These are phyloP conservation scores for Calamus simplicifolius DNA, from an alignment of 176 grass and related monocot species.

Conservation along the genomic window DNA sequence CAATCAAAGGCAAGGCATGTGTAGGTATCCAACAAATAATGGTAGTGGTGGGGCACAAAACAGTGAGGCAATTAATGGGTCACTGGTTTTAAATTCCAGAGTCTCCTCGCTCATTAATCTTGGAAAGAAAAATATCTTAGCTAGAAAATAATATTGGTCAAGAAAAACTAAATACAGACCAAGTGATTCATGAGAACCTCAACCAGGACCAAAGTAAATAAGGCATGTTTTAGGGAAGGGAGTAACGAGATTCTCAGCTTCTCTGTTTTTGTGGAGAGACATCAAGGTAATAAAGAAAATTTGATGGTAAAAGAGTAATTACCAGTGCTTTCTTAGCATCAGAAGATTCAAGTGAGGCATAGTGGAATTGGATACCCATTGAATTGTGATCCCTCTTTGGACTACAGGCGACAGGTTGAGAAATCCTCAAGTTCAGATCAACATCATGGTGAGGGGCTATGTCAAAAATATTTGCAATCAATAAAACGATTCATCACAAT, in stretches of 20 bases:
- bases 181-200: too few relatives aligned
- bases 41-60: background rate
- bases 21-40: constrained; percentile 5
- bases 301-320: constrained; percentile 1
- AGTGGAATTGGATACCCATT: constrained; percentile 40
- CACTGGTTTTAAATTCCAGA: background rate
- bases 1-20: background rate
- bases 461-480: constrained; percentile 6
- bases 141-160: too few relatives aligned
- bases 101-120: too few relatives aligned
- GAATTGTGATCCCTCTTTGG: constrained; percentile 53
- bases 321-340: constrained; percentile 37
- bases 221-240: too few relatives aligned
- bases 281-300: too few relatives aligned
- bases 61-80: background rate
- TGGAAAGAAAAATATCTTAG: too few relatives aligned
- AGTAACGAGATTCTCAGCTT: too few relatives aligned
- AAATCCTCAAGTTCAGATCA: constrained; percentile 94
- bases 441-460: constrained; percentile 35
- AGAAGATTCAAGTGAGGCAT: constrained; percentile 40
- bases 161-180: too few relatives aligned
- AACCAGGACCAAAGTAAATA: too few relatives aligned
- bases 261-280: too few relatives aligned
- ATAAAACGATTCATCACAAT: background rate
- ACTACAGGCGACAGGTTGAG: constrained; percentile 49